Base-by-base conservation (phyloP, 2,329 filamentous ascomycete genomes). In the Domatiomyces globalis region DNA sequence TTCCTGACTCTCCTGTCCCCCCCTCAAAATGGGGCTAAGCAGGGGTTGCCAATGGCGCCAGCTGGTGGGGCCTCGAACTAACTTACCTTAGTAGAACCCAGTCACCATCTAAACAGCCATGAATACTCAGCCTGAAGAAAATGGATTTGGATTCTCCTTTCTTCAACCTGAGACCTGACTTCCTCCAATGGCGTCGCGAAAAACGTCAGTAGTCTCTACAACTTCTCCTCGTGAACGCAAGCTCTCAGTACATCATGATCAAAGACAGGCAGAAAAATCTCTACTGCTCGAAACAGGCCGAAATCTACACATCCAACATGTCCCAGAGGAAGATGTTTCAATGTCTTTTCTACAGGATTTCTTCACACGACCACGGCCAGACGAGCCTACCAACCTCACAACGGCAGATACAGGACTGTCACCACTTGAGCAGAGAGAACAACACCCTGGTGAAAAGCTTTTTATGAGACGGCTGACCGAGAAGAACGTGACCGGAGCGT, bases 201-300 rank as follows among this genome's bases (percentile, higher is more conserved):
- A 43, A 25, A 43, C 22, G 7, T 53, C 51, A n/a, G 27, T 42
- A 18, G n/a, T 48, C 8, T 50, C 43, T n/a, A 42, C 45, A 42
- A n/a, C 43, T 29, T 44, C 49, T 12, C 6, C 18, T 15, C 49
- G 39, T 22, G 27, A 42, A 5, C 45, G 51, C 17, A 54, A 51
- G 42, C 45, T 42, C 36, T 54, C 51, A 27, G 49, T 44, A 6
- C 10, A 15, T 27, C 15, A 29, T 33, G 51, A 51, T 29, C 51
- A 54, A 4, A n/a, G 51, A 17, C 49, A 48, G 19, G 51, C 51
- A 6, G 22, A 33, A 18, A 42, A 48, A 12, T 54, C 51, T 17
- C 19, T 54, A 20, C 42, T 22, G 19, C 29, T 54, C 10, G 51
- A 54, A 45, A 45, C 51, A 48, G 51, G 51, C 15, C 51, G 48